Evolutionary conservation across 2,329 filamentous ascomycete species (phyloP).

Genomic region (Ascochyta viciae-villosae): DNA sequence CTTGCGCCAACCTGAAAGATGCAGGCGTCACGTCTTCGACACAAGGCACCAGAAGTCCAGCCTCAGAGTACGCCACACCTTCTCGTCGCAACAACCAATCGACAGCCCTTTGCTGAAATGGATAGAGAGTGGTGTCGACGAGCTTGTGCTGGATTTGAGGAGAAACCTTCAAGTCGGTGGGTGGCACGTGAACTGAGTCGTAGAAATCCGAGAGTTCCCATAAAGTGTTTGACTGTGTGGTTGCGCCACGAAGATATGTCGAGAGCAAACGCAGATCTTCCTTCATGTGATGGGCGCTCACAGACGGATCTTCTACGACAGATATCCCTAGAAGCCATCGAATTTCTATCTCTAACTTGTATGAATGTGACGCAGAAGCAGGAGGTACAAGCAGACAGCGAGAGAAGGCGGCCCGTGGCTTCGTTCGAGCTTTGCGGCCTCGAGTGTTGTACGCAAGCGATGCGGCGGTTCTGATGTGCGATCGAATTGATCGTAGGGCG

Average conservation of each 20-base stretch:
- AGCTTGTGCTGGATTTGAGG: slow-evolving; percentile 38
- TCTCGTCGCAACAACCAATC: slow-evolving; percentile 75
- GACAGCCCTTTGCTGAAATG: slow-evolving; percentile 74
- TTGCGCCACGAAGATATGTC: slow-evolving; percentile 29
- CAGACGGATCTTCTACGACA: slow-evolving; percentile 33
- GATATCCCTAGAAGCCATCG: slow-evolving; percentile 40
- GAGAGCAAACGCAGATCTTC: slow-evolving; percentile 37
- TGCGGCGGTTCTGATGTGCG: slow-evolving; percentile 22
- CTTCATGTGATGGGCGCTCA: slow-evolving; percentile 23
- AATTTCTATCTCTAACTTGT: slow-evolving; percentile 33
- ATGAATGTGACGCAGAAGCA: slow-evolving; percentile 12
- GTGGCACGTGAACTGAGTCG: slow-evolving; percentile 69
- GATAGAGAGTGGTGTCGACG: slow-evolving; percentile 63
- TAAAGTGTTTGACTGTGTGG: slow-evolving; percentile 22
- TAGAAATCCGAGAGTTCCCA: slow-evolving; percentile 70
- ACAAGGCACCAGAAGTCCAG: slow-evolving; percentile 21
- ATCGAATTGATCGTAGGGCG: slow-evolving; percentile 26
- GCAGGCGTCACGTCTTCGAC: slow-evolving; percentile 39
- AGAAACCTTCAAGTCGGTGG: slow-evolving; percentile 49
- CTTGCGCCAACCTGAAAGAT: slow-evolving; percentile 56
- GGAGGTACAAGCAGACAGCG: slow-evolving; percentile 29
- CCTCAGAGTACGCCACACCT: slow-evolving; percentile 58
- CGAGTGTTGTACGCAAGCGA: slow-evolving; percentile 25
- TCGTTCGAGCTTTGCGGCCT: slow-evolving; percentile 27
- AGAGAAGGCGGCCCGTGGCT: slow-evolving; percentile 35